A percentile compares a stretch with the other conserved stretches of the same genome.
These are phyloP conservation scores for Metschnikowia gruessii DNA, from an alignment of 805 yeast genomes.

Conservation along the genomic window DNA sequence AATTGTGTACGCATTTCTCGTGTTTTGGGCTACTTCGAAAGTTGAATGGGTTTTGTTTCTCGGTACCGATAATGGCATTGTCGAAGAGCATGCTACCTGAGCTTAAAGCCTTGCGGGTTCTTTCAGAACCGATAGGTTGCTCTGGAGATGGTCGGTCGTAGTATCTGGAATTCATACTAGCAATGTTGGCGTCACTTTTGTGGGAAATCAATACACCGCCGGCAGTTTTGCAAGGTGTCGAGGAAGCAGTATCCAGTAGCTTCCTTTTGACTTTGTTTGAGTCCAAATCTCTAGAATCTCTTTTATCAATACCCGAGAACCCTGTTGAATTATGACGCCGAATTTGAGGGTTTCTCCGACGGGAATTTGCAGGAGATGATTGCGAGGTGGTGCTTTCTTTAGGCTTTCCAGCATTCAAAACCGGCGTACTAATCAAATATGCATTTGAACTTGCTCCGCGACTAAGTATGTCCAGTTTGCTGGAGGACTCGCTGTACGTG, in stretches of 20 bases:
- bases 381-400: neutral
- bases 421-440: slow-evolving; percentile 17
- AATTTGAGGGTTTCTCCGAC: slow-evolving; percentile 9
- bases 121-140: neutral
- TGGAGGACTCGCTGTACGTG: slow-evolving; percentile 8
- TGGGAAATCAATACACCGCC: slow-evolving; percentile 7
- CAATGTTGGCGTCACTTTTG: slow-evolving; percentile 11
- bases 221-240: slow-evolving; percentile 9
- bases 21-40: slow-evolving; percentile 10
- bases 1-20: slow-evolving; percentile 9
- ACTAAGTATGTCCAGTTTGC: slow-evolving; percentile 4
- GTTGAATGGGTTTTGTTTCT: slow-evolving; percentile 3
- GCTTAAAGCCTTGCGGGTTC: slow-evolving; percentile 8
- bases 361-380: neutral
- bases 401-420: slow-evolving; percentile 7
- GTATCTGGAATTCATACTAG: slow-evolving; percentile 5
- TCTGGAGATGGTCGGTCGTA: slow-evolving; percentile 6
- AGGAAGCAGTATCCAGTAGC: slow-evolving; percentile 2
- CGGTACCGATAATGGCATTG: neutral
- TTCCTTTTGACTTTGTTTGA: neutral
- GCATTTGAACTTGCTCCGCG: slow-evolving; percentile 14
- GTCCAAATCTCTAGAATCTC: slow-evolving; percentile 4
- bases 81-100: slow-evolving; percentile 7
- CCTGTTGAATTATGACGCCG: slow-evolving; percentile 17
- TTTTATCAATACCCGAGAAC: slow-evolving; percentile 7